Evolutionary conservation across 192 early-diverging fungal genomes (phyloP).

Genomic region (Coemansia sp.): DNA sequence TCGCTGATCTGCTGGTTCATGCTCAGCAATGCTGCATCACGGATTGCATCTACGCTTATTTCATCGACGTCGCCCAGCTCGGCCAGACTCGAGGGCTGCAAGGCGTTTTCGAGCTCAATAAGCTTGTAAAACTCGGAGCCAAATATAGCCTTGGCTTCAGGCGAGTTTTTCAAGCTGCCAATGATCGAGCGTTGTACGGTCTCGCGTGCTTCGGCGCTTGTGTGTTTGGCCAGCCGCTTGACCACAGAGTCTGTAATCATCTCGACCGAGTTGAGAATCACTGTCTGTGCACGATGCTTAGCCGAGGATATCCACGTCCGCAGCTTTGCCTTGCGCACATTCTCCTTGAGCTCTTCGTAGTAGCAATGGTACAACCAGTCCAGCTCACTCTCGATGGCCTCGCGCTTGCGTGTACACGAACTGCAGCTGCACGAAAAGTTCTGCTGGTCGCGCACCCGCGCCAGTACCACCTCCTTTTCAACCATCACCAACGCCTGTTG

Average conservation of each 20-base stretch:
- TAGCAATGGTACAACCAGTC: conserved; percentile 47
- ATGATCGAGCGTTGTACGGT: conserved; percentile 14
- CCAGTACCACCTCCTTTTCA: conserved; percentile 41
- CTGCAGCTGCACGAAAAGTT: conserved; percentile 51
- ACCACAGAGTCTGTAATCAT: conserved; percentile 19
- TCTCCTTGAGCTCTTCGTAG: conserved; percentile 37
- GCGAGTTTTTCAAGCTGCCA: conserved; percentile 16
- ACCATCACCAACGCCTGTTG: conserved; percentile 29
- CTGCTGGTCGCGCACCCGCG: conserved; percentile 48
- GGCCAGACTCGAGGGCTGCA: conserved; percentile 10
- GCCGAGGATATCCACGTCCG: conserved; percentile 20
- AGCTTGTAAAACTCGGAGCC: conserved; percentile 12
- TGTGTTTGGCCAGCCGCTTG: not conserved
- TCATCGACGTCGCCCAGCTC: conserved; percentile 3
- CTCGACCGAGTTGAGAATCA: conserved; percentile 19
- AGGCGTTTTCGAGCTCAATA: conserved; percentile 13
- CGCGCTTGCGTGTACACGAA: conserved; percentile 47
- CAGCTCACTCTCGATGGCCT: conserved; percentile 50
- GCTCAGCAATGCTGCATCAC: conserved; percentile 6
- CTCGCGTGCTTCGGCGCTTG: conserved; percentile 4
- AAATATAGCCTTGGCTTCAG: conserved; percentile 14
- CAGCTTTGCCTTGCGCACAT: conserved; percentile 28
- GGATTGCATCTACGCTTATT: not conserved
- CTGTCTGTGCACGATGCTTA: conserved; percentile 17
- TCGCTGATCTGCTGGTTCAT: conserved; percentile 15